phyloP scores from a whole-genome alignment of 2,329 filamentous ascomycete genomes.

The Hymenoscyphus infarciens region DNA sequence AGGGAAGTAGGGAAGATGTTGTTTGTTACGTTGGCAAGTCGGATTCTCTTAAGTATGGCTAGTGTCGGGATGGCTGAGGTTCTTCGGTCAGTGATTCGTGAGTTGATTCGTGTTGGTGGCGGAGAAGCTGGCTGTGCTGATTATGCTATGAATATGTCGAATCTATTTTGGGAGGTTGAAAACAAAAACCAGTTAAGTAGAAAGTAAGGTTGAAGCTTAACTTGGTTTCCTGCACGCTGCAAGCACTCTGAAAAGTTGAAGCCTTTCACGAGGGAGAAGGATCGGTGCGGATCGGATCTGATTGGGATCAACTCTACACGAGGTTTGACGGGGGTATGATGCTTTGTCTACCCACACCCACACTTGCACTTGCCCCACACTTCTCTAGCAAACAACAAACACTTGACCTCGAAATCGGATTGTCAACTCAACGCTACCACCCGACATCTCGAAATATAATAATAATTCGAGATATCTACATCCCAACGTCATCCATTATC shows the following conservation, averaged over 20 bases:
- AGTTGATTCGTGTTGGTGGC: slow-evolving; percentile 9
- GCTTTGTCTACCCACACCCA: neutral
- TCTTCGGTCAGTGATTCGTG: neutral
- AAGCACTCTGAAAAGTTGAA: neutral
- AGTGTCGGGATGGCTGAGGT: neutral
- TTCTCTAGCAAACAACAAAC: neutral
- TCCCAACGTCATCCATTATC: neutral
- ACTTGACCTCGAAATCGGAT: neutral
- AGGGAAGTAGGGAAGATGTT: neutral
- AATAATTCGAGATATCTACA: neutral
- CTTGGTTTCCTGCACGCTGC: neutral
- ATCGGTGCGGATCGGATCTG: neutral
- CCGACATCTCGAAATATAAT: neutral
- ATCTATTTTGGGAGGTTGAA: neutral
- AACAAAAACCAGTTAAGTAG: neutral
- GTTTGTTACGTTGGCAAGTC: neutral
- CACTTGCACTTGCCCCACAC: neutral
- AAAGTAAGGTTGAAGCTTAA: neutral
- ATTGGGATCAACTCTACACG: neutral
- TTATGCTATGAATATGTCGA: neutral
- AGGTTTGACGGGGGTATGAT: neutral
- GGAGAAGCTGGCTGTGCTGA: slow-evolving; percentile 2
- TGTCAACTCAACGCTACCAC: neutral
- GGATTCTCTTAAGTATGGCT: neutral
- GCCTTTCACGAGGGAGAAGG: neutral